Evolutionary conservation across 331 rosid genomes (phyloP), one percentile per base, ranked within the genome.

Genomic region (Acacia concinna): DNA sequence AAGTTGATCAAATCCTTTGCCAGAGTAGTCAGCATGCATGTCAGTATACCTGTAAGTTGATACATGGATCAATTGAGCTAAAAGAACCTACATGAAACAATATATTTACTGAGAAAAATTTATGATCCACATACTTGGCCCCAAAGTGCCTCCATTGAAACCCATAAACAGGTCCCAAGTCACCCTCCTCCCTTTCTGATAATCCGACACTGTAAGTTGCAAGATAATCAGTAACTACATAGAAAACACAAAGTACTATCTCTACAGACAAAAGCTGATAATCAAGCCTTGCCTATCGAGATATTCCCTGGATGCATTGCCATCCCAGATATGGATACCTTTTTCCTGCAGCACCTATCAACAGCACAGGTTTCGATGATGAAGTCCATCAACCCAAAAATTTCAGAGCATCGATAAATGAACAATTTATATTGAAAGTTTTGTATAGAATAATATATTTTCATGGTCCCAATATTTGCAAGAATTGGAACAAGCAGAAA

Each of bases 141-240:
- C 99, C 99, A 78, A 96, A 96, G 82, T 96, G 97, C 76, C 99
- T 93, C 99, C 99, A 96, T 79, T 96, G 99, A 78, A 96, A 96
- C 54, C 99, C 99, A 81, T 96, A 96, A 46, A 96, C 91, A 32
- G 99, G 98, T 76, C 99, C 99, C 76, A 96, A 87, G 91, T 96
- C 99, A 34, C 97, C 98, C 81, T 90, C 97, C 86, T 91, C 94
- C 89, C 96, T 88, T 44, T 89, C 94, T 74, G 76, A 85, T 89
- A 96, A 89, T 80, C 97, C 97, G 75, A 96, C 84, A 70, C 99
- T 96, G 93, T 35, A 77, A 81, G 66, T 69, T 65, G 25, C 65
- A 74, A 65, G 14, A 75, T 38, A 21, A 81, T 81, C 71, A 68
- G 72, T 47, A 81, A 83, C 54, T 30, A 37, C 75, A 78, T 28